Evolutionary conservation across 192 early-diverging fungal genomes (phyloP), one percentile per base, ranked within the genome.

Genomic region (Mortierella alpina): DNA sequence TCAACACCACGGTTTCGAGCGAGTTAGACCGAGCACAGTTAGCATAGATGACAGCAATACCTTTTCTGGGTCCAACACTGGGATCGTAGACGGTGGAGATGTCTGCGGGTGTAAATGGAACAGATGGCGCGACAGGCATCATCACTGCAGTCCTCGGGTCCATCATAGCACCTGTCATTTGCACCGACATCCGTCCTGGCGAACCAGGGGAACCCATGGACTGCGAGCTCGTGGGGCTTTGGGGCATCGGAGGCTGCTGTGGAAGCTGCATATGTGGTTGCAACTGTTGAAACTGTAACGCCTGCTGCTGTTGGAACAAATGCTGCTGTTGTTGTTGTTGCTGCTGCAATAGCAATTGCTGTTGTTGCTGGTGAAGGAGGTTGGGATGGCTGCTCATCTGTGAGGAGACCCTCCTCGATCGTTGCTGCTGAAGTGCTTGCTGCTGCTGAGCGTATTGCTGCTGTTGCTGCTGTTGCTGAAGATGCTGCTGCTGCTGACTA

Each of bases 131-230:
- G 15, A 13, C 39, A 17, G 61, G 61, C 45, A 69, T 8, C 0
- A 18, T 4, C 74, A 59, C 31, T 18, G 54, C 55, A n/a, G 55
- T 52, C 48, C 74, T 55, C 7, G 74, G 54, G 46, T 76, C 74
- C 1, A 69, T 57, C 53, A 64, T 11, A 1, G 72, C 22, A 39
- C 46, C 44, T 42, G 48, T 20, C 12, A 66, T 58, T 7, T 70
- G 68, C n/a, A 75, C 57, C 17, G 65, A 69, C 18, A 55, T 14
- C 14, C 69, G 49, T 18, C 57, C 61, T 17, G 69, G 69, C 2
- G 76, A 79, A 58, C 77, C 77, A 48, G 77, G 77, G 0, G 77
- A 80, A n/a, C 45, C 70, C 47, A 72, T 62, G 5, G 77, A 41
- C 42, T 72, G 77, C 17, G 65, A 66, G n/a, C 60, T 66, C 17